These are phyloP conservation scores for Ogataea glucozyma DNA, from an alignment of 805 yeast species.

Conservation along the genomic window DNA sequence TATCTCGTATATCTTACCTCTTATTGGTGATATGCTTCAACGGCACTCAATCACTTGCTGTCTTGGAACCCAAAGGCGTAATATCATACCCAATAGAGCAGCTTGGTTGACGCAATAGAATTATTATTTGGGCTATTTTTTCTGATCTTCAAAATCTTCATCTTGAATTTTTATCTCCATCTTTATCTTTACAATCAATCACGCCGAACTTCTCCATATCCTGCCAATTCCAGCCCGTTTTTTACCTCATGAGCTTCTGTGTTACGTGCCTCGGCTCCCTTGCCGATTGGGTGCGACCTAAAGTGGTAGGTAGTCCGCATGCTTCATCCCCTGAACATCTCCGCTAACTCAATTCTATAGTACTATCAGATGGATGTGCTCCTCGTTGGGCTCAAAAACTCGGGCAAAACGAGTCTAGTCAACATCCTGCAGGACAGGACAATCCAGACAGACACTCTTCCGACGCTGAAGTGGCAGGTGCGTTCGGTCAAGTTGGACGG, in stretches of 20 bases:
- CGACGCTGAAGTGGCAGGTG: conserved; percentile 27
- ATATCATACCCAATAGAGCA: no score
- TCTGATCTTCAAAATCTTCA: no score
- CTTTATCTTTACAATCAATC: no score
- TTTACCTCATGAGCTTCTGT: conserved; percentile 5
- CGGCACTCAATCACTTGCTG: no score
- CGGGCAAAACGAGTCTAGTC: conserved; percentile 35
- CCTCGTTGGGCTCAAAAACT: conserved; percentile 32
- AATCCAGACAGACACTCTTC: conserved; percentile 24
- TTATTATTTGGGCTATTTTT: no score
- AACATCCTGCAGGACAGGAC: conserved; percentile 14
- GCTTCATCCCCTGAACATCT: not conserved
- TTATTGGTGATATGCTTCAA: no score
- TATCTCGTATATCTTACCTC: no score
- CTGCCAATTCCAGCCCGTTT: not conserved
- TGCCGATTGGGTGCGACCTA: conserved; percentile 16
- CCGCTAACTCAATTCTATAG: conserved; percentile 15
- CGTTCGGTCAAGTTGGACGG: conserved; percentile 14
- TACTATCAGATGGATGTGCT: conserved; percentile 30
- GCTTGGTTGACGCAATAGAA: no score
- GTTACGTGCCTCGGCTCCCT: conserved; percentile 8
- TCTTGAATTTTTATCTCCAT: no score
- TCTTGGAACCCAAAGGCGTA: no score
- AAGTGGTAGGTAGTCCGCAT: conserved; percentile 25
- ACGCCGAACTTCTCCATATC: no score